Percentiles rank a stretch among this genome's conserved stretches.
Evolutionary conservation across 148 eudicot genomes (phyloP).

Genomic region (Fagopyrum homotropicum): DNA sequence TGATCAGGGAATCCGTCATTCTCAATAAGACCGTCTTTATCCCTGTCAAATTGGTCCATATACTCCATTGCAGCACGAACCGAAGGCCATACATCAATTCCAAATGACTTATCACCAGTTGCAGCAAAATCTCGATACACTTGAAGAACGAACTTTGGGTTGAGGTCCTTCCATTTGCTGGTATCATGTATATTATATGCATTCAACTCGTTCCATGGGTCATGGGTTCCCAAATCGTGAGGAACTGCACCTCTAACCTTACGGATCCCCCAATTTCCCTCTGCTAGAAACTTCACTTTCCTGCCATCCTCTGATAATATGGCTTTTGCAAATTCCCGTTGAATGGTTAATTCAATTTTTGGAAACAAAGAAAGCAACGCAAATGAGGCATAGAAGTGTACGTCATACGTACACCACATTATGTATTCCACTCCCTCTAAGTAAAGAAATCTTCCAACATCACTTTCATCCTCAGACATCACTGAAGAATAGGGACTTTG

Average conservation of each 20-base stretch:
- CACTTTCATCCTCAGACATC: conserved; percentile 25
- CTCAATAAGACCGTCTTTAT: conserved; percentile 79
- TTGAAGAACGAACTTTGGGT: conserved; percentile 96
- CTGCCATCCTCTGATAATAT: conserved; percentile 75
- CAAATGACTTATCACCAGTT: conserved; percentile 87
- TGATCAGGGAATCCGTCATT: conserved; percentile 99
- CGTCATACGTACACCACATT: conserved; percentile 99
- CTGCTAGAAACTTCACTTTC: conserved; percentile 77
- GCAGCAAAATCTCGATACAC: conserved; percentile 89
- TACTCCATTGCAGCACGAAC: conserved; percentile 95
- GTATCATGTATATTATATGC: conserved; percentile 98
- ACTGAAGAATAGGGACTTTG: conserved; percentile 14
- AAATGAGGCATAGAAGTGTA: conserved; percentile 96
- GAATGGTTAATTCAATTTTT: conserved; percentile 88
- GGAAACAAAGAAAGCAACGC: conserved; percentile 92
- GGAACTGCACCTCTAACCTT: conserved; percentile 92
- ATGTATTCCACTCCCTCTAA: conserved; percentile 97
- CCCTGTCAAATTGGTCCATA: conserved; percentile 93
- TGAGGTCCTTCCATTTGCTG: conserved; percentile 96
- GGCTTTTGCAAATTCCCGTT: conserved; percentile 95
- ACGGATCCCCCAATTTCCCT: conserved; percentile 87
- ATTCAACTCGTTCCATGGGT: conserved; percentile 99
- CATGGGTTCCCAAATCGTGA: conserved; percentile 97
- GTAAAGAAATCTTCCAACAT: conserved; percentile 92
- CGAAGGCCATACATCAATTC: conserved; percentile 94